These are phyloP conservation scores for Blastobotrys malaysiensis DNA, from an alignment of 1,139 yeast genomes.

Conservation along the genomic window DNA sequence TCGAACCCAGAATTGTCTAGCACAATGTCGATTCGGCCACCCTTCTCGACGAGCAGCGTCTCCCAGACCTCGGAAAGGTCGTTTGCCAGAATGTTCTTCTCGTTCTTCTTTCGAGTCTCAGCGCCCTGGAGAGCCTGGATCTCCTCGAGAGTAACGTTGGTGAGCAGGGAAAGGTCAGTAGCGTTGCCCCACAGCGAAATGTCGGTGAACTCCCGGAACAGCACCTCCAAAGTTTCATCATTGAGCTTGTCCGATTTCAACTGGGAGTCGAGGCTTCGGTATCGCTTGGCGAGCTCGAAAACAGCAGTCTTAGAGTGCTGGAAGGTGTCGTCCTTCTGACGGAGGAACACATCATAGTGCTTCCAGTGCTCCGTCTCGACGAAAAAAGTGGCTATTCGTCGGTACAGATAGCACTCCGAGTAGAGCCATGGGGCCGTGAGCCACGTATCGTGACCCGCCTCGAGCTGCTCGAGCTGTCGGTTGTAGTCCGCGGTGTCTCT, in stretches of 20 bases:
- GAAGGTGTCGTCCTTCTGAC: constrained; percentile 69
- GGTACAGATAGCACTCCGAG: constrained; percentile 79
- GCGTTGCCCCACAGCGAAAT: constrained; percentile 98
- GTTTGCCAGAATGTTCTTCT: constrained; percentile 74
- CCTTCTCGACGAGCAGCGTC: constrained; percentile 24
- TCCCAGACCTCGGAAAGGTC: constrained; percentile 70
- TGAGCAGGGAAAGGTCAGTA: constrained; percentile 79
- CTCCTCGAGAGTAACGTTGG: constrained; percentile 68
- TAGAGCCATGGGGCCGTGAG: constrained; percentile 87
- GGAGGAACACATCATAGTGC: constrained; percentile 64
- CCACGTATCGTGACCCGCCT: constrained; percentile 49
- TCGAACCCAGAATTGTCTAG: constrained; percentile 96
- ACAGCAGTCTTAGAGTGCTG: constrained; percentile 72
- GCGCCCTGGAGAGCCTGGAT: constrained; percentile 89
- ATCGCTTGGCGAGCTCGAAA: constrained; percentile 71
- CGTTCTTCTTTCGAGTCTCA: constrained; percentile 76
- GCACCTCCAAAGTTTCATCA: constrained; percentile 42
- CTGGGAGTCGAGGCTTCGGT: constrained; percentile 44
- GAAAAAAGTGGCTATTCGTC: constrained; percentile 48
- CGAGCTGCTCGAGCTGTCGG: constrained; percentile 39
- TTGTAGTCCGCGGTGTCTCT: constrained; percentile 33
- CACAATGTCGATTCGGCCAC: constrained; percentile 69
- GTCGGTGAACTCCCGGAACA: constrained; percentile 66
- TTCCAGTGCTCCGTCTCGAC: constrained; percentile 47
- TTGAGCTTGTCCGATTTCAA: constrained; percentile 20